Conservation (phyloP, 192 early-diverging fungal species). For the Coemansia sp. region DNA sequence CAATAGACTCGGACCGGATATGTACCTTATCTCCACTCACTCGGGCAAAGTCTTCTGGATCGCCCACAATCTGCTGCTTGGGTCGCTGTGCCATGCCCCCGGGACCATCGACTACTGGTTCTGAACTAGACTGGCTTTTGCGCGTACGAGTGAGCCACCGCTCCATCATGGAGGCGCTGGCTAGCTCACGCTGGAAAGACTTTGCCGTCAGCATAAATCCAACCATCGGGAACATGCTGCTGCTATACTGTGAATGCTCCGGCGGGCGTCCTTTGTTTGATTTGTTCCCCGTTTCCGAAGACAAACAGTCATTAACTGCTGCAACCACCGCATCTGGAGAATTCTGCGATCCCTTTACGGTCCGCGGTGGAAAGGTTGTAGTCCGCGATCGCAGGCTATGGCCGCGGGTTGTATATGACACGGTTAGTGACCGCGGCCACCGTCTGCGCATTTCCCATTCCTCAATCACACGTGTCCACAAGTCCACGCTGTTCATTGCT, state of each 20-base stretch:
- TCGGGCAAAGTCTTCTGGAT: not conserved
- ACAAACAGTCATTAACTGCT: constrained; percentile 24
- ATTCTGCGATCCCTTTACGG: constrained; percentile 6
- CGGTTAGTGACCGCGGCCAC: constrained; percentile 41
- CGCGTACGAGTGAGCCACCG: constrained; percentile 28
- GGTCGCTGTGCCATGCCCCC: not conserved
- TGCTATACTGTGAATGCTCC: not conserved
- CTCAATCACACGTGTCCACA: constrained; percentile 48
- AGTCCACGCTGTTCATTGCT: constrained; percentile 40
- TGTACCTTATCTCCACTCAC: not conserved
- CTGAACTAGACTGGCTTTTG: not conserved
- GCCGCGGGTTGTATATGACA: constrained; percentile 20
- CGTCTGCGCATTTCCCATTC: constrained; percentile 44
- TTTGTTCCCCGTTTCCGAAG: not conserved
- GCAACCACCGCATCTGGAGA: constrained; percentile 29
- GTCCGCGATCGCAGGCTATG: constrained; percentile 17
- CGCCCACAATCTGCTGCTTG: constrained; percentile 1
- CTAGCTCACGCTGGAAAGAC: constrained; percentile 38
- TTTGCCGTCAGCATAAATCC: constrained; percentile 33
- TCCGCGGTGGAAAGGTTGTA: constrained; percentile 33
- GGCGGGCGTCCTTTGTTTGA: constrained; percentile 4
- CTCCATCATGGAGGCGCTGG: constrained; percentile 39
- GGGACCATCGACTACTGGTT: not conserved
- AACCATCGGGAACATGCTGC: constrained; percentile 26
- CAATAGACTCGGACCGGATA: not conserved